Evolutionary conservation across 1,284 basidiomycete genomes (phyloP), one percentile per base, ranked within the genome.

Genomic region (Coniophora puteana): DNA sequence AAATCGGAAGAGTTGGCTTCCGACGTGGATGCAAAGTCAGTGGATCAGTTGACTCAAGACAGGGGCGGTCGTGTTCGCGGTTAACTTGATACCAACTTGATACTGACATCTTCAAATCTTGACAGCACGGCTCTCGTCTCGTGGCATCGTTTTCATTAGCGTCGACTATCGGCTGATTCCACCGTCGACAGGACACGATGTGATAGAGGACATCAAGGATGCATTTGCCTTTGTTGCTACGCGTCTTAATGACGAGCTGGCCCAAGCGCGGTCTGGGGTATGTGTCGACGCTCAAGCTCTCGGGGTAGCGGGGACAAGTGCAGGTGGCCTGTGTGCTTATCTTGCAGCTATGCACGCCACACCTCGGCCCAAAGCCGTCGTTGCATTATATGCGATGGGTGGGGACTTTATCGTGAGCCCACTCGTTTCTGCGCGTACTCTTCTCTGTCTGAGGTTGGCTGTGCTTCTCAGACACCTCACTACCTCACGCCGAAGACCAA

Each of bases 301-400:
- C 10, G 72, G 68, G 0, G 79, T 78, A 1, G 65, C 73, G 3
- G 83, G 82, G 1, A 69, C 71, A 12, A 83, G 80, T 47, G 72
- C 79, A 1, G 83, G 81, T 12, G 78, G 78, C 1, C 59, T 76
- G n/a, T 80, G 78, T 46, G 74, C 78, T 1, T 83, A 81, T 52
- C 65, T 83, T 13, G 74, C 78, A 20, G 80, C 72, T 5, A 62
- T 71, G 27, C 71, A 82, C 51, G 66, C 60, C 1, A 49, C 51
- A 0, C 79, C 78, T 0, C 74, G 66, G 44, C 80, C 78, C 0
- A 73, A 63, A 44, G 78, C 70, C 0, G 43, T 83, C 1, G 47
- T 83, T 1, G 75, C 73, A 1, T 47, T 84, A 50, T 84, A 83
- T 54, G 78, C 74, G 0, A 73, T 78, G 70, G 80, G 80, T 14